These are phyloP conservation scores for Mucor circinelloides DNA, from an alignment of 371 early-diverging fungal species.

Conservation along the genomic window DNA sequence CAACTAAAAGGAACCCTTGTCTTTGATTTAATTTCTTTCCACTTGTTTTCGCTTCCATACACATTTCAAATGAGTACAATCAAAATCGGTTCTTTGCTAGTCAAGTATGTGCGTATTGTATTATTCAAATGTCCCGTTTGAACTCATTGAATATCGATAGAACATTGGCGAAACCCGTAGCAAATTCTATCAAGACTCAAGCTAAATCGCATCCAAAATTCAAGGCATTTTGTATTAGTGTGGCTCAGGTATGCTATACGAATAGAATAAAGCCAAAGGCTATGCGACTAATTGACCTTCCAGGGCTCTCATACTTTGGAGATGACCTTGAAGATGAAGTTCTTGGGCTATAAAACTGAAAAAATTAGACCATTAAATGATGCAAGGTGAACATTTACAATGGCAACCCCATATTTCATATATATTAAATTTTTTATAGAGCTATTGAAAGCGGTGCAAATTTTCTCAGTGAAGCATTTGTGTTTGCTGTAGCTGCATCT, in stretches of 20 bases:
- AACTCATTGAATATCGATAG: conserved; percentile 16
- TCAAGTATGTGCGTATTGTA: conserved; percentile 32
- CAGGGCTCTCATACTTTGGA: conserved; percentile 68
- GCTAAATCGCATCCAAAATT: conserved; percentile 70
- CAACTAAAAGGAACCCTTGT: background rate
- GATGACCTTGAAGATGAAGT: conserved; percentile 84
- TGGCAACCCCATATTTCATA: background rate
- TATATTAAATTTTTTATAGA: conserved; percentile 22
- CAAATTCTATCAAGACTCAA: conserved; percentile 79
- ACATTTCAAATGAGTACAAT: conserved; percentile 52
- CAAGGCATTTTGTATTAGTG: conserved; percentile 77
- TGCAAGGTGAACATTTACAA: conserved; percentile 47
- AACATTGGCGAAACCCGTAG: conserved; percentile 84
- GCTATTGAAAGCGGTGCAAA: conserved; percentile 90
- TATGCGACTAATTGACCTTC: background rate
- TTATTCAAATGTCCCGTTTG: background rate
- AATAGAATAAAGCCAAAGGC: background rate
- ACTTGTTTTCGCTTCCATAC: background rate
- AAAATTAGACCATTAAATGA: conserved; percentile 86
- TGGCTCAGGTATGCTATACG: conserved; percentile 68
- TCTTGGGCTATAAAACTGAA: conserved; percentile 78
- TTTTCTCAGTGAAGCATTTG: conserved; percentile 84
- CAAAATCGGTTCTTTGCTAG: conserved; percentile 67
- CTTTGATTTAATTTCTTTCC: background rate
- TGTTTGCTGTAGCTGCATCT: conserved; percentile 83